Evolutionary conservation across 192 early-diverging fungal species (phyloP), one percentile per base, ranked within the genome.

Genomic region (Coemansia sp.): DNA sequence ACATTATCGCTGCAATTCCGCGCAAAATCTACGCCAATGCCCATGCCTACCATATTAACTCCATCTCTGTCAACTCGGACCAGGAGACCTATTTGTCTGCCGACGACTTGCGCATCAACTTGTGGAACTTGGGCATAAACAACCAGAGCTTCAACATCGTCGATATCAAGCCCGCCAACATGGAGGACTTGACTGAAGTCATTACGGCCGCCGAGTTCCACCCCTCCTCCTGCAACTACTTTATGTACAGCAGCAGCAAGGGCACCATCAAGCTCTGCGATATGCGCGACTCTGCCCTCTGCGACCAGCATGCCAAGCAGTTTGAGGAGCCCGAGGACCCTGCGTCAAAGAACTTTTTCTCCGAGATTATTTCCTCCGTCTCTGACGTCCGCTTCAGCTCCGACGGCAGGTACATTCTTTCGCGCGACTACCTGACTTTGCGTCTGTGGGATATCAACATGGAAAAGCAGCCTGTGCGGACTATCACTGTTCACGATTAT

Each of bases 91-190:
- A 96, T 73, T 85, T 99, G 64, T 96, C 95, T 33, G 95, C 96
- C 13, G 98, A 99, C 71, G 98, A 99, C 73, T 77, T 99, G 77
- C 88, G 98, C 71, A 96, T 99, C 83, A 99, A 99, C 77, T 84
- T 99, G 67, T 99, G 98, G 98, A 99, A 98, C 74, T 82, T 99
- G 83, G 92, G 94, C 68, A 91, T 96, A 62, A 94, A 94, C 47
- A 95, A 98, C 81, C 96, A 99, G 85, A 96, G 95, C 76, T 99
- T 99, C 87, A 99, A 99, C 76, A 96, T 99, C 86, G 96, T 99
- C 50, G 98, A 99, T 75, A 99, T 99, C 77, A 99, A 99, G 86
- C 98, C 98, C 38, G 94, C 92, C n/a, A 98, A 98, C 73, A 99
- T 99, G 97, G 97, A 99, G 72, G 96, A 99, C 68, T 75, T 99